These are phyloP conservation scores for Raphidocelis subcapitata DNA, from an alignment of 139 green algal genomes.

Conservation along the genomic window DNA sequence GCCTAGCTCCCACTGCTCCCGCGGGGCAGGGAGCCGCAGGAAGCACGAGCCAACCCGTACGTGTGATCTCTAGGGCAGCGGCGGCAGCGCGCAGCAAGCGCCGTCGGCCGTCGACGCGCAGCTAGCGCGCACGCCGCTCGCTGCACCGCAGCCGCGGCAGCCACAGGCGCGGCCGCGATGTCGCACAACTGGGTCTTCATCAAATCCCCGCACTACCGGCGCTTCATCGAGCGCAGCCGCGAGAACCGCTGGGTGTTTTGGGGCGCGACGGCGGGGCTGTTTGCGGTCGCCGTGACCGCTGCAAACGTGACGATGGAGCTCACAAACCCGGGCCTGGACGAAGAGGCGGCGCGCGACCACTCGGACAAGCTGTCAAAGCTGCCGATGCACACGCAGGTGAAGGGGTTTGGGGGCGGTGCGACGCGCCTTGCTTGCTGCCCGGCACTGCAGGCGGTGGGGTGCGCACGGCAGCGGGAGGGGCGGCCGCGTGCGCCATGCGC, in stretches of 20 bases:
- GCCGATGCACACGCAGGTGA: slow-evolving; percentile 16
- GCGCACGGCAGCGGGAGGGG: neutral
- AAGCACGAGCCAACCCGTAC: neutral
- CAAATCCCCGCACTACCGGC: slow-evolving; percentile 19
- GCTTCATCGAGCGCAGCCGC: slow-evolving; percentile 19
- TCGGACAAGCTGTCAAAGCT: slow-evolving; percentile 25
- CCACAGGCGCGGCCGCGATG: slow-evolving; percentile 4
- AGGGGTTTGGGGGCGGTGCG: too few species aligned
- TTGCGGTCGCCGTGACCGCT: neutral
- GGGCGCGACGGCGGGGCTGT: neutral
- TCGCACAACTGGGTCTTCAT: slow-evolving; percentile 35
- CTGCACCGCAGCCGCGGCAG: neutral
- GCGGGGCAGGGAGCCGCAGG: too few species aligned
- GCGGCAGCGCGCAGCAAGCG: neutral
- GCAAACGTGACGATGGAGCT: neutral
- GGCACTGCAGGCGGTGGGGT: neutral
- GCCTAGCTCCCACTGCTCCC: neutral
- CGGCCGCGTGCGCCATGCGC: neutral
- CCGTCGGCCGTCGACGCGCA: neutral
- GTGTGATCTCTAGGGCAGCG: neutral
- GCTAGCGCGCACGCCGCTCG: neutral
- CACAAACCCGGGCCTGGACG: slow-evolving; percentile 18
- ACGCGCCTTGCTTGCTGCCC: neutral
- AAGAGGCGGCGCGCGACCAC: slow-evolving; percentile 17
- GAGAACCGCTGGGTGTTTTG: slow-evolving; percentile 13